A percentile compares a stretch with the other conserved stretches of the same genome.
Evolutionary conservation across 768 basidiomycete genomes (phyloP).

Genomic region (Pisolithus microcarpus): DNA sequence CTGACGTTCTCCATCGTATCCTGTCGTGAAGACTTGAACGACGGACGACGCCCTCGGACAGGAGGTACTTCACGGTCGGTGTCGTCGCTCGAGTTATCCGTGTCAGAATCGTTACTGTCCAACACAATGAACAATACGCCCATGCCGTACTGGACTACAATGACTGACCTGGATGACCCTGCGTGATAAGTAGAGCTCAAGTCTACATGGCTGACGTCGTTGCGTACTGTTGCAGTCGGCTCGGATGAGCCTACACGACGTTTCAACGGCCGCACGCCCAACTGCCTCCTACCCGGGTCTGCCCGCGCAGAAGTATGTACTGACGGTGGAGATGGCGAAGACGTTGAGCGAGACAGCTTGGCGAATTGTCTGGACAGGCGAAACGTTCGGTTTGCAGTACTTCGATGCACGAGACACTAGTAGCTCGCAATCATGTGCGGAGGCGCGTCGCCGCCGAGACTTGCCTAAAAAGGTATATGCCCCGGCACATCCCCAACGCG

Average conservation of each 20-base stretch:
- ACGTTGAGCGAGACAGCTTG: conserved; percentile 76
- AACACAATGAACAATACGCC: conserved; percentile 11
- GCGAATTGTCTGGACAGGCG: conserved; percentile 8
- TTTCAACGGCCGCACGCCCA: conserved; percentile 21
- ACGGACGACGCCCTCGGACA: conserved; percentile 39
- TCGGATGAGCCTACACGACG: conserved; percentile 22
- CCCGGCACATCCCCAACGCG: not conserved
- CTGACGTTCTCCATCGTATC: conserved; percentile 20
- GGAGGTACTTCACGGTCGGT: conserved; percentile 43
- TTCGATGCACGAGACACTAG: too few species aligned
- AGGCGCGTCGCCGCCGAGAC: not conserved
- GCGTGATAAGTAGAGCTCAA: conserved; percentile 87
- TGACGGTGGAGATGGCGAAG: conserved; percentile 69
- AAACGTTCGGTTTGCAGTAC: not conserved
- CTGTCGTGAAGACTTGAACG: conserved; percentile 24
- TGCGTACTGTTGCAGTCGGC: conserved; percentile 11
- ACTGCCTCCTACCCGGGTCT: conserved; percentile 38
- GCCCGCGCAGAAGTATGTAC: conserved; percentile 46
- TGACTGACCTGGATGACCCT: conserved; percentile 66
- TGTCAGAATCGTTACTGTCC: conserved; percentile 41
- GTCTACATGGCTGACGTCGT: conserved; percentile 37
- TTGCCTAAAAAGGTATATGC: conserved; percentile 7
- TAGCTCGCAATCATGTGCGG: not conserved
- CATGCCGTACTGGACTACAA: conserved; percentile 2
- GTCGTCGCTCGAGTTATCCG: conserved; percentile 50